phyloP scores from a whole-genome alignment of 129 eudicot species.

The Artemisia annua region DNA sequence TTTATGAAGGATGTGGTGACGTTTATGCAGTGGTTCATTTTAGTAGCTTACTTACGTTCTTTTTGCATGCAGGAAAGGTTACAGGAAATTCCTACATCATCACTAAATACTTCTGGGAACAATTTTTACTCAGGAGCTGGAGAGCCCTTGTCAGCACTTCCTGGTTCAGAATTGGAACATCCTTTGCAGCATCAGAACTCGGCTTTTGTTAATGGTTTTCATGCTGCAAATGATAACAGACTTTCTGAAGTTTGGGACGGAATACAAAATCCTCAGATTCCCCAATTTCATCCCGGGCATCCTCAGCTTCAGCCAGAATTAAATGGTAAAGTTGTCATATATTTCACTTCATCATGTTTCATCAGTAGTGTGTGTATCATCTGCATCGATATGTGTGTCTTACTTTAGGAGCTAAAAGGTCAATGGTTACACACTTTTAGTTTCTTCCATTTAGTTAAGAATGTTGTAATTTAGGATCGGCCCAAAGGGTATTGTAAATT shows the following conservation, averaged over 20 bases:
- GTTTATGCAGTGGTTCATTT: neutral
- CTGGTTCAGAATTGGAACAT: constrained; percentile 78
- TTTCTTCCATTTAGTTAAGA: too few species aligned
- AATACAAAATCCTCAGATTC: constrained; percentile 71
- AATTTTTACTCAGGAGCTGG: constrained; percentile 41
- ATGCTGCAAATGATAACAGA: constrained; percentile 65
- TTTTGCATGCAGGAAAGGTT: constrained; percentile 64
- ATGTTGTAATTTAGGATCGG: too few species aligned
- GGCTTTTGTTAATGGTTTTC: constrained; percentile 70
- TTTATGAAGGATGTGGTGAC: neutral
- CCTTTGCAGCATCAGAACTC: constrained; percentile 52
- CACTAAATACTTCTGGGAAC: constrained; percentile 58
- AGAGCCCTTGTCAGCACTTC: constrained; percentile 67
- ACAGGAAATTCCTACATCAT: constrained; percentile 83
- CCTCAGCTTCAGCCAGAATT: constrained; percentile 55
- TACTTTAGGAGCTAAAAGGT: too few species aligned
- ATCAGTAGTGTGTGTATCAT: neutral
- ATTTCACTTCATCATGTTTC: constrained; percentile 1
- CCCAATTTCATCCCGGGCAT: constrained; percentile 49
- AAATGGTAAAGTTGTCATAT: constrained; percentile 49
- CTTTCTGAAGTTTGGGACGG: constrained; percentile 89
- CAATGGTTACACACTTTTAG: too few species aligned
- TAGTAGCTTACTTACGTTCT: neutral
- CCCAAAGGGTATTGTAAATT: too few species aligned
- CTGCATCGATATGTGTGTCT: neutral